A percentile compares a stretch with the other conserved stretches of the same genome.
These are phyloP conservation scores for Phytophthora colocasiae DNA, from an alignment of 352 stramenopile species.

Conservation along the genomic window DNA sequence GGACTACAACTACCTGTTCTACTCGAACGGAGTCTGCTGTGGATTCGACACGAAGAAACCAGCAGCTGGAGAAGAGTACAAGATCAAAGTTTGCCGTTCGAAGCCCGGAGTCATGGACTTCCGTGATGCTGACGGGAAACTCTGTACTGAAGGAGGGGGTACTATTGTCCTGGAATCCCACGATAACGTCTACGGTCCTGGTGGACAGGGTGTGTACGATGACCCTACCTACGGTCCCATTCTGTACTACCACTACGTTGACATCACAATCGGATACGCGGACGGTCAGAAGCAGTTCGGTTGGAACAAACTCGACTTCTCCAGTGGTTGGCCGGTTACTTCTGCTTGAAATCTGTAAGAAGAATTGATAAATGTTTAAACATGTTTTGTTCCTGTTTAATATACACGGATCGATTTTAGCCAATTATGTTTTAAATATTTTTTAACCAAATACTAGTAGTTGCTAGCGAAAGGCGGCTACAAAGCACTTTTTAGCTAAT, in stretches of 20 bases:
- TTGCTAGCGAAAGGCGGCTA: too few species aligned
- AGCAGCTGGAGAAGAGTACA: slow-evolving; percentile 26
- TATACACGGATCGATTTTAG: too few species aligned
- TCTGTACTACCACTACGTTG: slow-evolving; percentile 38
- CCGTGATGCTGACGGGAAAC: slow-evolving; percentile 18
- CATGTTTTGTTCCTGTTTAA: too few species aligned
- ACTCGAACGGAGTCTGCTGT: slow-evolving; percentile 34
- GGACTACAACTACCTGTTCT: slow-evolving; percentile 39
- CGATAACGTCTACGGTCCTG: slow-evolving; percentile 27
- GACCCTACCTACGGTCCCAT: slow-evolving; percentile 21
- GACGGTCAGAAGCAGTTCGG: slow-evolving; percentile 59
- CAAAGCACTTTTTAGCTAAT: too few species aligned
- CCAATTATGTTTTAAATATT: too few species aligned
- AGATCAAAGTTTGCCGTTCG: slow-evolving; percentile 36
- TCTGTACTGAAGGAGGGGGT: slow-evolving; percentile 27
- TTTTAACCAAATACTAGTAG: too few species aligned
- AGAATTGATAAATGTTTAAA: too few species aligned
- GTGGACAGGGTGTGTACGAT: slow-evolving; percentile 17
- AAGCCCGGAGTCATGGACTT: slow-evolving; percentile 35
- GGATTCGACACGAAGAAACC: slow-evolving; percentile 25
- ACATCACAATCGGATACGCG: slow-evolving; percentile 50
- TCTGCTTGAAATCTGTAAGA: neutral
- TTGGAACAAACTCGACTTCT: slow-evolving; percentile 66
- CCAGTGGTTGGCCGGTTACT: slow-evolving; percentile 32
- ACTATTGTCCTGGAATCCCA: slow-evolving; percentile 26